These are phyloP conservation scores for Artemisia annua DNA, from an alignment of 129 eudicot genomes.

Conservation along the genomic window DNA sequence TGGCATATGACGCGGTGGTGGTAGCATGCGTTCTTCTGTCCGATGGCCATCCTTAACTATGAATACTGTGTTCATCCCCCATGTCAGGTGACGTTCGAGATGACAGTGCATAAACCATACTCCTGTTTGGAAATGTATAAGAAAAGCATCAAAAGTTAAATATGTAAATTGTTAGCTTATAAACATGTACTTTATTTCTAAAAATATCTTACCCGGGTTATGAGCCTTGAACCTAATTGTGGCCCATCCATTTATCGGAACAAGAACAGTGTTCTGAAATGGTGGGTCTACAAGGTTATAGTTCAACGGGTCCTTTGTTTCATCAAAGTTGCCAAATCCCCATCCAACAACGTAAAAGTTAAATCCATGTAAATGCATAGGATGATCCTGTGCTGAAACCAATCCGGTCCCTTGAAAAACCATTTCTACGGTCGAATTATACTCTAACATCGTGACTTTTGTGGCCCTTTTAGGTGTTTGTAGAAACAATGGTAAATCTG, in stretches of 20 bases:
- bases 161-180: not conserved
- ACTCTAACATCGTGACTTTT: constrained; percentile 42
- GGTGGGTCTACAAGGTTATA: constrained; percentile 64
- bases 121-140: constrained; percentile 18
- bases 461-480: constrained; percentile 40
- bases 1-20: constrained; percentile 41
- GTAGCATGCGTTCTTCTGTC: constrained; percentile 30
- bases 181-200: too few relatives aligned
- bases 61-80: constrained; percentile 46
- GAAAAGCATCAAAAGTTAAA: not conserved
- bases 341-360: constrained; percentile 50
- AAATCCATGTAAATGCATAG: constrained; percentile 78
- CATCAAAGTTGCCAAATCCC: too few relatives aligned
- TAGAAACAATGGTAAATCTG: constrained; percentile 28
- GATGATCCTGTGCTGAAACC: constrained; percentile 54
- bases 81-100: constrained; percentile 37
- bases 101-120: constrained; percentile 45
- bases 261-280: constrained; percentile 46
- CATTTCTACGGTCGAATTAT: constrained; percentile 40
- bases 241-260: constrained; percentile 62
- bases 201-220: constrained; percentile 41
- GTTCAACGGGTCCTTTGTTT: constrained; percentile 37
- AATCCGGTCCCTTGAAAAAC: constrained; percentile 57
- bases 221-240: constrained; percentile 53
- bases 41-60: constrained; percentile 35